Conservation (phyloP, 83 land plant species). For the Picea abies region DNA sequence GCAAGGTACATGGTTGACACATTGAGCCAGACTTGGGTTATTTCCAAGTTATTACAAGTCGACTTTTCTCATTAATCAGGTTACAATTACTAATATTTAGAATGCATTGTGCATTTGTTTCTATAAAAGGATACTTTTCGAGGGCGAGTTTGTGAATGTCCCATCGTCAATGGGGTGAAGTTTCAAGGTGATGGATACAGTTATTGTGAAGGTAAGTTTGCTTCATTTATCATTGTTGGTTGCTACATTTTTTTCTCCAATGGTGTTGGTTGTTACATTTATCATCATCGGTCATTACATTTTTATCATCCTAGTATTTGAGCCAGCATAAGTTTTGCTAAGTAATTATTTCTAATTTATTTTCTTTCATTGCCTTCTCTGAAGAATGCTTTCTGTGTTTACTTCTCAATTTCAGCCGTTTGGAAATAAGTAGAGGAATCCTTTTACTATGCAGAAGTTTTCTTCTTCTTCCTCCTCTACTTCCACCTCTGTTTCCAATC, state of each 20-base stretch:
- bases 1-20: slow-evolving; percentile 52
- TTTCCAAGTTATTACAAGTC: background rate
- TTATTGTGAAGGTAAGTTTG: slow-evolving; percentile 71
- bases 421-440: too few species aligned
- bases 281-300: background rate
- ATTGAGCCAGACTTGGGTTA: background rate
- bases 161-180: slow-evolving; percentile 61
- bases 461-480: too few species aligned
- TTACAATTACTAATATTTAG: background rate
- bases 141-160: slow-evolving; percentile 81
- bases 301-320: background rate
- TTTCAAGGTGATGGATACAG: slow-evolving; percentile 81
- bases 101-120: background rate
- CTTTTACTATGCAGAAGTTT: too few species aligned
- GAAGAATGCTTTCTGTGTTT: background rate
- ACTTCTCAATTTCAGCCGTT: too few species aligned
- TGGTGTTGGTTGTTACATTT: background rate
- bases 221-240: background rate
- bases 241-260: background rate
- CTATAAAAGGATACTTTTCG: slow-evolving; percentile 67
- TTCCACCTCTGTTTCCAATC: too few species aligned
- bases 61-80: background rate
- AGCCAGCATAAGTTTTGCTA: background rate
- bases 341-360: background rate
- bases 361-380: background rate